phyloP scores from a whole-genome alignment of 2,329 filamentous ascomycete genomes.

The Calycina marina region DNA sequence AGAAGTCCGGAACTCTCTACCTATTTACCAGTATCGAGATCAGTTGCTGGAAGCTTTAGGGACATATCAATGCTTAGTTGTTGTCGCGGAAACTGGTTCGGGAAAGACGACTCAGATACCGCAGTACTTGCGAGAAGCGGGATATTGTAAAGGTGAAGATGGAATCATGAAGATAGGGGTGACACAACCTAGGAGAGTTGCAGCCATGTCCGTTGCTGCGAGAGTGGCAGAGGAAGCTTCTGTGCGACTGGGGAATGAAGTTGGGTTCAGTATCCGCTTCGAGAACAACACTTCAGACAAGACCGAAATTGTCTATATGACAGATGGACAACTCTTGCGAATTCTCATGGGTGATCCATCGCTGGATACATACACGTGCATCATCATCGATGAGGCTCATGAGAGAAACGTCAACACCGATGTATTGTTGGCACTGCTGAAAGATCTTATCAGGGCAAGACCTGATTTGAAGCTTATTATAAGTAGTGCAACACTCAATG shows the following conservation, averaged over 20 bases:
- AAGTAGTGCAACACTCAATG: constrained; percentile 88
- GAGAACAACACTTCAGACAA: constrained; percentile 86
- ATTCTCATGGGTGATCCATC: constrained; percentile 90
- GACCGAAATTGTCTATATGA: constrained; percentile 91
- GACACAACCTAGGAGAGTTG: constrained; percentile 88
- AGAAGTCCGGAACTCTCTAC: constrained; percentile 78
- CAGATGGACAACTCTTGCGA: constrained; percentile 92
- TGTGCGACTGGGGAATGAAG: constrained; percentile 77
- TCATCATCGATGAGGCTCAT: constrained; percentile 97
- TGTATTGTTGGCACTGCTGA: constrained; percentile 74
- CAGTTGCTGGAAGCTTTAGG: constrained; percentile 77
- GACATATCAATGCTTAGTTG: constrained; percentile 74
- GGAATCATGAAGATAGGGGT: constrained; percentile 75
- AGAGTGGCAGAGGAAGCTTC: constrained; percentile 92
- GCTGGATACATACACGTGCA: constrained; percentile 78
- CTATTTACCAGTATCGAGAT: constrained; percentile 78
- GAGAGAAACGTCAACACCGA: constrained; percentile 86
- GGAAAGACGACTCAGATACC: constrained; percentile 94
- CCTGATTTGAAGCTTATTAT: constrained; percentile 84
- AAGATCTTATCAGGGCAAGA: constrained; percentile 71
- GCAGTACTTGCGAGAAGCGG: constrained; percentile 84
- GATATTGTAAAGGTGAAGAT: constrained; percentile 62
- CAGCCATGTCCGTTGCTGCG: constrained; percentile 93
- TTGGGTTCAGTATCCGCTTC: constrained; percentile 90
- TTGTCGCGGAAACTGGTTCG: constrained; percentile 87